Evolutionary conservation across 2,329 filamentous ascomycete genomes (phyloP).

Genomic region (Apiospora arundinis): DNA sequence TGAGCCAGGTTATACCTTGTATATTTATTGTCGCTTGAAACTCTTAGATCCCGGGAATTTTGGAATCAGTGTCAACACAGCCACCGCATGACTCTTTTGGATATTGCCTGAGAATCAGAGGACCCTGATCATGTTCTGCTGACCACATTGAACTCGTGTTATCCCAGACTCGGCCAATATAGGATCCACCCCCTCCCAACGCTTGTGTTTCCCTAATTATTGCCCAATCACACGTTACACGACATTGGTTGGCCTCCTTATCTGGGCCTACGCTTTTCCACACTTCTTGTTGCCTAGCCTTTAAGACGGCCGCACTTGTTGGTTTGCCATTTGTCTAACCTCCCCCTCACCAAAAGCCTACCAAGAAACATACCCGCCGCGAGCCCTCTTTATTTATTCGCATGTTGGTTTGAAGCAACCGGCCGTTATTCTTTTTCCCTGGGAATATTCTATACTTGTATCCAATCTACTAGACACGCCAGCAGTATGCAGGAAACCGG

Average conservation of each 20-base stretch:
- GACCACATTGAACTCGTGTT: background rate
- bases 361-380: too few species aligned
- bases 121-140: background rate
- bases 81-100: background rate
- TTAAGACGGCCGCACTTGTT: background rate
- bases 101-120: background rate
- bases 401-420: too few species aligned
- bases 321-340: background rate
- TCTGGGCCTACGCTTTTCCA: background rate
- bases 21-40: background rate
- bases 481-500: background rate
- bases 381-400: background rate
- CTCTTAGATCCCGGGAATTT: background rate
- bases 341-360: background rate
- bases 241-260: background rate
- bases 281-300: background rate
- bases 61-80: background rate
- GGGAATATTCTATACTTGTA: background rate
- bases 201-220: background rate
- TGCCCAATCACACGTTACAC: background rate
- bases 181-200: background rate
- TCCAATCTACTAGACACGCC: background rate
- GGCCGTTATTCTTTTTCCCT: too few species aligned
- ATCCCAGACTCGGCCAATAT: background rate
- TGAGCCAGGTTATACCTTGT: constrained; percentile 24